Base-by-base conservation (phyloP, 2,329 filamentous ascomycete genomes). In the Cytospora mali region DNA sequence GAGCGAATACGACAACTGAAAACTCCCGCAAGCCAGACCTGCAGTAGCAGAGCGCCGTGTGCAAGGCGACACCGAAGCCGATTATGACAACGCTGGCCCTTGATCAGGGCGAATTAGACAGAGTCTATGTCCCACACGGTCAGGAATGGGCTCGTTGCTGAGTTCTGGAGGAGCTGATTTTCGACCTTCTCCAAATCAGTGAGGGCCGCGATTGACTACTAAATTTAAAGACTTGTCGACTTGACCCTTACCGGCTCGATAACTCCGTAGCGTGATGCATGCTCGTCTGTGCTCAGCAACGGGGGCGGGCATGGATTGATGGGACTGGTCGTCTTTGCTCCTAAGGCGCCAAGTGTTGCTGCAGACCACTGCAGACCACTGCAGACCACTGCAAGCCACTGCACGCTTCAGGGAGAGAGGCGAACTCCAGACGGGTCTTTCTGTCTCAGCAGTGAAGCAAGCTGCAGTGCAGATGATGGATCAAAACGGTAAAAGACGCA, bases 401-500 rank as follows among this genome's bases (percentile, higher is more conserved):
- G 71, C 71, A 70, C 64, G 68, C 66, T 62, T 68, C 67, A 72
- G 70, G 70, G 68, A 69, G 66, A 62, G 33, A 65, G 54, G 28
- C 56, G 50, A 62, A 66, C 57, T 60, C 64, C 21, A 63, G 58
- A 56, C 64, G 46, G 48, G 53, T 56, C 55, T 49, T 55, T 51
- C 31, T 58, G 48, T 64, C 42, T 54, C 51, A 46, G 18, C 35
- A 35, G 56, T 60, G 58, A 55, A 62, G 63, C 62, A 54, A 54
- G n/a, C 18, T 54, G 27, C 61, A 55, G 39, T 51, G 55, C 39
- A 58, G 61, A 46, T 54, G 64, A 66, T 61, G 62, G 66, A 65
- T 62, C 50, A 54, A 14, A 62, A 58, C 42, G n/a, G 16, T 18
- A n/a, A n/a, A 42, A 42, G 35, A 42, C 35, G 18, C 35, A 13